Base-by-base conservation (phyloP, 192 early-diverging fungal genomes). In the Entomortierella parvispora region DNA sequence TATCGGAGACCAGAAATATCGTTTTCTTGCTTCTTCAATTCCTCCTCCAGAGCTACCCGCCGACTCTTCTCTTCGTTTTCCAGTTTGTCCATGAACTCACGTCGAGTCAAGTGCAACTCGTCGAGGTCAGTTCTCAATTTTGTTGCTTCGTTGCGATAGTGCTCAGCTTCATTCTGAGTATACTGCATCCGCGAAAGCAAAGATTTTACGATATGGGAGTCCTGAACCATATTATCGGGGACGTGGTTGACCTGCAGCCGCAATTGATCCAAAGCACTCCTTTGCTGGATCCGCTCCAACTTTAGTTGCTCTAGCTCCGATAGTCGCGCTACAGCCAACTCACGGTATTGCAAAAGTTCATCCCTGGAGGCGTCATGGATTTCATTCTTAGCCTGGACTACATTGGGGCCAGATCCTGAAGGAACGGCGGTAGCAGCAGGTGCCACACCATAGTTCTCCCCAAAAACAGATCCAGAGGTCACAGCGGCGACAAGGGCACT, bases 1-100 rank as follows among this genome's bases (percentile, higher is more conserved):
- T 77, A 65, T 2, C 74, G 74, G 26, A 77, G 14, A 20, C 66
- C 45, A 3, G 74, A 77, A 28, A 77, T 77, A n/a, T 77, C 66
- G 15, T 48, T 63, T 40, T 77, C 74, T 25, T 68, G 26, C 23
- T 77, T 77, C 33, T 77, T 77, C 20, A 77, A 60, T 18, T 77
- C 74, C 11, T 40, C 74, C 29, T 77, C 74, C 54, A 77, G 40
- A 4, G 65, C 26, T 18, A 61, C 74, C 18, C 74, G 53, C 2
- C 74, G 65, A 48, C 32, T 42, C 49, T 68, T 77, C 34, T 77
- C 74, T 45, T 77, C 74, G 0, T 26, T 61, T 44, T 71, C 69
- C 6, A 70, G 65, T 20, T 40, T 61, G 3, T 80, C 65, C 79
- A 71, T 72, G 22, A 72, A 68, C 23, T 68, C 64, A 12, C 79